Evolutionary conservation across 331 rosid species (phyloP), one percentile per base, ranked within the genome.

Genomic region (Arachis monticola): DNA sequence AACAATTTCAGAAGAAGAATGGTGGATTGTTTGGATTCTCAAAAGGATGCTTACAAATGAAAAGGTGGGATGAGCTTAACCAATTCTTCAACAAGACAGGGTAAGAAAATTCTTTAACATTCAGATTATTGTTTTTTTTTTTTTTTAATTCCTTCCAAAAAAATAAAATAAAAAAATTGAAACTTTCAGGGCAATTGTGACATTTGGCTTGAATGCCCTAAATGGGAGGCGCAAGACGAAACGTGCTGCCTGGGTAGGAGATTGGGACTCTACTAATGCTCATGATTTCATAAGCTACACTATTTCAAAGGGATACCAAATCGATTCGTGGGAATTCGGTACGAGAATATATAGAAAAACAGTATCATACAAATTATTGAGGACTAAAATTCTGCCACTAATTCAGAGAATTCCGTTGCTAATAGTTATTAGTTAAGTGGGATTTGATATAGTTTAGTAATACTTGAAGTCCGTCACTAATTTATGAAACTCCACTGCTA

Each of bases 241-340:
- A 5, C 70, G 46, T 11, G 68, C 12, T 61, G 81, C 40, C 45
- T 93, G 98, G 98, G 88, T 79, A 77, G 97, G 96, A 84, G 84
- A 87, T 44, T 93, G 98, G 98, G 92, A 90, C 82, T 17, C 84
- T 64, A 74, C 78, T 14, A 93, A 93, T 44, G 78, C 97, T 48
- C 27, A 69, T 38, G 87, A 86, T 77, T 86, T 93, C 8, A 86
- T 93, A 64, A 86, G 86, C 4, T 90, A 93, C 73, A 89, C 98
- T 9, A 11, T 86, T 75, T 88, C 93, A 3, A 92, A 86, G 79
- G 88, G 92, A 77, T 90, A 92, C 80, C 50, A 69, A 52, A 93
- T 93, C 30, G 90, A 87, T 77, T 90, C 98, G 5, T 93, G 98
- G 98, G 98, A 93, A 71, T 93, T 88, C 63, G 98, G 98, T 93